These are phyloP conservation scores for Dictyostelium purpureum DNA, from an alignment of 78 protist species.

Conservation along the genomic window DNA sequence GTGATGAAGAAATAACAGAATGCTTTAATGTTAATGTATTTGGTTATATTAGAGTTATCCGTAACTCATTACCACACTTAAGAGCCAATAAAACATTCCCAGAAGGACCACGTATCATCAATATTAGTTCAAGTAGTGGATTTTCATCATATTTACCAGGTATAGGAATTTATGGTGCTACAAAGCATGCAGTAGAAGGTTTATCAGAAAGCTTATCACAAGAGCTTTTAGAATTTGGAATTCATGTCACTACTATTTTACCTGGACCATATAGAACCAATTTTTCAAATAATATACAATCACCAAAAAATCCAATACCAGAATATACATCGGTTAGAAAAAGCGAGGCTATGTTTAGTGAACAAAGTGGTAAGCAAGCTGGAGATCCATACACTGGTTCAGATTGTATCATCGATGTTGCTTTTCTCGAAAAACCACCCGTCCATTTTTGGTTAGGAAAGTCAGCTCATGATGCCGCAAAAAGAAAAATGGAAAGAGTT, in stretches of 20 bases:
- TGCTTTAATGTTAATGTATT: constrained; percentile 8
- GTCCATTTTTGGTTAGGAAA: not conserved
- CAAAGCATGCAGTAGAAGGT: constrained; percentile 35
- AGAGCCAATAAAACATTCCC: not conserved
- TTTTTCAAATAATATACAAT: not conserved
- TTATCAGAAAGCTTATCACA: not conserved
- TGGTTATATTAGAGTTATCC: constrained; percentile 11
- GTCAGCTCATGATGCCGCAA: too few species aligned
- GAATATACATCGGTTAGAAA: not conserved
- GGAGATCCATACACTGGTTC: constrained; percentile 35
- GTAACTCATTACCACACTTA: constrained; percentile 8
- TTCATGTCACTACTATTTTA: not conserved
- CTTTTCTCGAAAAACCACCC: not conserved
- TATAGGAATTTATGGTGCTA: not conserved
- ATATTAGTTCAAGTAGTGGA: constrained; percentile 2
- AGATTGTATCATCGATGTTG: not conserved
- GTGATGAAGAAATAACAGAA: not conserved
- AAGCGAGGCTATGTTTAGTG: not conserved
- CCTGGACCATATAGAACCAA: constrained; percentile 28
- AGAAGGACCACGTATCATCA: not conserved
- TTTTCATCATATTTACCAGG: not conserved
- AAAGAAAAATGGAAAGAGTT: too few species aligned
- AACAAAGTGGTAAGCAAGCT: not conserved
- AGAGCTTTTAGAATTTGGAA: constrained; percentile 11
- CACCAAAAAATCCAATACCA: not conserved